Percentiles rank a stretch among this genome's conserved stretches.
Conservation (phyloP, 495 filamentous ascomycete genomes). For the Xylaria bambusicola region DNA sequence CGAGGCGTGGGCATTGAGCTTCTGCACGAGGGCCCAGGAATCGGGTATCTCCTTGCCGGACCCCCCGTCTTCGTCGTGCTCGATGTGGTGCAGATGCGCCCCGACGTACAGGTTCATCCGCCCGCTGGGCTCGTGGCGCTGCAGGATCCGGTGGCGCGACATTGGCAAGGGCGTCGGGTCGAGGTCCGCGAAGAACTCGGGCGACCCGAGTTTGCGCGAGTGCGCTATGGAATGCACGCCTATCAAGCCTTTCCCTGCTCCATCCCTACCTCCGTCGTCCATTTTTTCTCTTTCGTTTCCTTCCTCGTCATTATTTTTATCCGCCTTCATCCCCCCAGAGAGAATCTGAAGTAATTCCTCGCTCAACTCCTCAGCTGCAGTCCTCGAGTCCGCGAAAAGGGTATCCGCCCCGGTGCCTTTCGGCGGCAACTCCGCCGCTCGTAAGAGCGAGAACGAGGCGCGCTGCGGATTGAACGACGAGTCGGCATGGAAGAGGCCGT, state of each 20-base stretch:
- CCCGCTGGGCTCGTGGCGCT: slow-evolving; percentile 55
- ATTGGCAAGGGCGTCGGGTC: slow-evolving; percentile 46
- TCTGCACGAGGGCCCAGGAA: slow-evolving; percentile 42
- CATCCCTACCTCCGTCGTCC: no score
- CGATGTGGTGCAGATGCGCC: slow-evolving; percentile 58
- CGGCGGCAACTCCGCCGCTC: slow-evolving; percentile 55
- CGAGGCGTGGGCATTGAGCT: slow-evolving; percentile 49
- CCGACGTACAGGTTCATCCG: slow-evolving; percentile 58
- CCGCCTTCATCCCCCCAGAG: slow-evolving; percentile 26
- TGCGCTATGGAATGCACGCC: slow-evolving; percentile 57
- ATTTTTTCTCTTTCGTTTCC: no score
- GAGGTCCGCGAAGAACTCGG: slow-evolving; percentile 52
- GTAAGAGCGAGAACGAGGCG: slow-evolving; percentile 56
- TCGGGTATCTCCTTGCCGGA: slow-evolving; percentile 23
- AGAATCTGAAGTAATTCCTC: slow-evolving; percentile 41
- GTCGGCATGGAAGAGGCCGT: slow-evolving; percentile 62
- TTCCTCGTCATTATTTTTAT: background rate
- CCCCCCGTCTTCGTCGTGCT: slow-evolving; percentile 32
- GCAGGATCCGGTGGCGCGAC: slow-evolving; percentile 52
- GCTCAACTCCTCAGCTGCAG: slow-evolving; percentile 55
- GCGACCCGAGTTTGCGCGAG: slow-evolving; percentile 54
- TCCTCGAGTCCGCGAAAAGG: slow-evolving; percentile 59
- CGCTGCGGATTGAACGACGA: slow-evolving; percentile 62
- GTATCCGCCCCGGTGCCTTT: slow-evolving; percentile 54
- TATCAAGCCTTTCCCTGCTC: slow-evolving; percentile 35